phyloP scores from a whole-genome alignment of 345 rosid genomes.

The Nasturtium officinale region DNA sequence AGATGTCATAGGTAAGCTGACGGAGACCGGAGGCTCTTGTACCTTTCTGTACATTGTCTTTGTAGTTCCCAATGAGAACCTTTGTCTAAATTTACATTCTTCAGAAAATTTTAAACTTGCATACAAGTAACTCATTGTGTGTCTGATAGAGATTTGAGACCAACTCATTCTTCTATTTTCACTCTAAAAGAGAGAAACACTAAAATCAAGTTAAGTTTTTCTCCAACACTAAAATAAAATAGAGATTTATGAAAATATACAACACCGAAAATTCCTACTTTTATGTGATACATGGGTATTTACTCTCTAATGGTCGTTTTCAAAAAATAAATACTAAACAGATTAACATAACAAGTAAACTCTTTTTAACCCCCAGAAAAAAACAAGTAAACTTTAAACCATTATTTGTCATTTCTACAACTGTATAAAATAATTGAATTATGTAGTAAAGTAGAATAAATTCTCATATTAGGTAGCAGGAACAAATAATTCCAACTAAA shows the following conservation, averaged over 20 bases:
- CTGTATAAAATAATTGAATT: neutral
- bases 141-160: too few species aligned
- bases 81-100: slow-evolving; percentile 22
- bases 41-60: slow-evolving; percentile 44
- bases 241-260: too few species aligned
- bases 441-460: neutral
- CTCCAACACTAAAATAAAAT: too few species aligned
- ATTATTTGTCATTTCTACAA: neutral
- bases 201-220: too few species aligned
- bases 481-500: neutral
- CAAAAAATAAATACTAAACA: too few species aligned
- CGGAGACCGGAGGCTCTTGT: slow-evolving; percentile 34
- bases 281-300: too few species aligned
- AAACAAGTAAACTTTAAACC: neutral
- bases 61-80: slow-evolving; percentile 17
- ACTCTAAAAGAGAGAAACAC: too few species aligned
- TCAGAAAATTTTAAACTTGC: neutral
- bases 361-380: too few species aligned
- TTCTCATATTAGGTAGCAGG: neutral
- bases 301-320: too few species aligned
- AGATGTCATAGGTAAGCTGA: slow-evolving; percentile 36
- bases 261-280: too few species aligned
- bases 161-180: too few species aligned
- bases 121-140: neutral
- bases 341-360: too few species aligned